A percentile compares a stretch with the other conserved stretches of the same genome.
These are phyloP conservation scores for Thamnidium elegans DNA, from an alignment of 192 early-diverging fungal species.

Conservation along the genomic window DNA sequence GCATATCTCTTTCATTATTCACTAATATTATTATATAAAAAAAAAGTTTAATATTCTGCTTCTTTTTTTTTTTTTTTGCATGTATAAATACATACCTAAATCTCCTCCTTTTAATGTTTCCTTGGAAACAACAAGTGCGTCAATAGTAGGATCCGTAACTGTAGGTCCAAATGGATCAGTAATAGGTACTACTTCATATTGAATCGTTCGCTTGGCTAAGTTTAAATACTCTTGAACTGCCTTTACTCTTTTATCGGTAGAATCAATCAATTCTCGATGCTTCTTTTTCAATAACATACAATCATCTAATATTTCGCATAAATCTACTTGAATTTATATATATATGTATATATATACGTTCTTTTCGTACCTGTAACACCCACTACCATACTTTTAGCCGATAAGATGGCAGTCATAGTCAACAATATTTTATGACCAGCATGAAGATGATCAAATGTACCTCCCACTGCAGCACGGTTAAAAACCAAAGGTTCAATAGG, in stretches of 20 bases:
- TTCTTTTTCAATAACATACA: slow-evolving; percentile 70
- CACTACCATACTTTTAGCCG: slow-evolving; percentile 60
- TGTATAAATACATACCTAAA: slow-evolving; percentile 48
- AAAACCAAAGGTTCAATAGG: slow-evolving; percentile 7
- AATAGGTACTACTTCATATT: slow-evolving; percentile 65
- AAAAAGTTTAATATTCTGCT: not conserved
- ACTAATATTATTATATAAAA: slow-evolving; percentile 43
- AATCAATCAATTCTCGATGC: slow-evolving; percentile 62
- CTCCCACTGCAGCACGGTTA: slow-evolving; percentile 73
- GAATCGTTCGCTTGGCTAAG: slow-evolving; percentile 43
- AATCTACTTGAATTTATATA: not conserved
- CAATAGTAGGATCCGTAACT: slow-evolving; percentile 62
- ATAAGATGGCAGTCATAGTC: slow-evolving; percentile 71
- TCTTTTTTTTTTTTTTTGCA: no score
- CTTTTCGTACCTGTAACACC: slow-evolving; percentile 66
- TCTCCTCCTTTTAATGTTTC: slow-evolving; percentile 79
- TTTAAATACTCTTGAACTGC: slow-evolving; percentile 61
- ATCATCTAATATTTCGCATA: slow-evolving; percentile 40
- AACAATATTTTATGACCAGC: slow-evolving; percentile 93
- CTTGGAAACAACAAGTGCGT: slow-evolving; percentile 77
- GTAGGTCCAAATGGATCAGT: slow-evolving; percentile 88
- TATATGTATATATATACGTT: not conserved
- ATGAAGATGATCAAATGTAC: slow-evolving; percentile 98
- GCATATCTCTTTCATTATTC: slow-evolving; percentile 68
- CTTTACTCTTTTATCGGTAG: slow-evolving; percentile 58